phyloP scores from a whole-genome alignment of 768 basidiomycete species.

The Mycena rebaudengoi region DNA sequence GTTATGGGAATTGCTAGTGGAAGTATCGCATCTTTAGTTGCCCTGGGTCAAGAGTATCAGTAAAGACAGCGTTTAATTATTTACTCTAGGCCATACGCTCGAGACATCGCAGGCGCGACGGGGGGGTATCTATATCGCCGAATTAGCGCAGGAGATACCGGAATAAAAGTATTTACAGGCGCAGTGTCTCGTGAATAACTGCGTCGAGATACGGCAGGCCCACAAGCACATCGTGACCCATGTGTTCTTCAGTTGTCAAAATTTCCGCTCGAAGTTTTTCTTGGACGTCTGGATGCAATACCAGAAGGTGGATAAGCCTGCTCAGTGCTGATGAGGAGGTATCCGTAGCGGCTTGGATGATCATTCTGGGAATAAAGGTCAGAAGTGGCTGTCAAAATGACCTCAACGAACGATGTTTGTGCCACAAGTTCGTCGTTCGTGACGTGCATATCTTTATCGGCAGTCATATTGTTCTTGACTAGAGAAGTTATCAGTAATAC shows the following conservation, averaged over 20 bases:
- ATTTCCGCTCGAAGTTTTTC: conserved; percentile 37
- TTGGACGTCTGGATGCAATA: conserved; percentile 41
- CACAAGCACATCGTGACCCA: conserved; percentile 42
- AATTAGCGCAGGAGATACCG: neutral
- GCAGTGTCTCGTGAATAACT: conserved; percentile 44
- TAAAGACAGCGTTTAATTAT: neutral
- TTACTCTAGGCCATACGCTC: conserved; percentile 20
- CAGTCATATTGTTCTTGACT: conserved; percentile 52
- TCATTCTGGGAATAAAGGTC: conserved; percentile 25
- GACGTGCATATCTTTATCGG: conserved; percentile 39
- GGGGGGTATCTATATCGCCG: conserved; percentile 25
- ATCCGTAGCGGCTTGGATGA: conserved; percentile 14
- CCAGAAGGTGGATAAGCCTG: conserved; percentile 9
- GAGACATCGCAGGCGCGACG: conserved; percentile 28
- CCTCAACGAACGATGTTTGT: conserved; percentile 41
- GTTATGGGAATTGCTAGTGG: conserved; percentile 54
- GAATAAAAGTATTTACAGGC: conserved; percentile 31
- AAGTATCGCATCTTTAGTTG: conserved; percentile 34
- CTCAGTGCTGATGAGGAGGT: conserved; percentile 14
- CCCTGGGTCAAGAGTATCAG: neutral
- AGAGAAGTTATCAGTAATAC: neutral
- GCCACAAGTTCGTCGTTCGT: conserved; percentile 48
- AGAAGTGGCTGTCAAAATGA: neutral
- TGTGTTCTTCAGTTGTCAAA: conserved; percentile 24
- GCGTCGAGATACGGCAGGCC: conserved; percentile 44